Conservation (phyloP, 345 rosid genomes). For the Populus alba region DNA sequence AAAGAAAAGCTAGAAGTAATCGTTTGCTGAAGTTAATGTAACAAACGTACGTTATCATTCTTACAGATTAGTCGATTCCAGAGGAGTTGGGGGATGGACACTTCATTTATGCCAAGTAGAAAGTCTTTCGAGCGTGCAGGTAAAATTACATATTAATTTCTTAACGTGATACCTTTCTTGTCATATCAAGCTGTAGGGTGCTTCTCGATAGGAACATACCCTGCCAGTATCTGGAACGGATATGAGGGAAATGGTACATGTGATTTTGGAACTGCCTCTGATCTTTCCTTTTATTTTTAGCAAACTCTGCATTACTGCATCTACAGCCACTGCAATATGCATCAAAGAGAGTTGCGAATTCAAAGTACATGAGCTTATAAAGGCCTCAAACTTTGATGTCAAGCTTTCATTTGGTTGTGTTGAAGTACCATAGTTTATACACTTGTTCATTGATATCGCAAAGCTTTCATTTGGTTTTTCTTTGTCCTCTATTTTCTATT, state of each 20-base stretch:
- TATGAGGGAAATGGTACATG: background rate
- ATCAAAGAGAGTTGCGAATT: background rate
- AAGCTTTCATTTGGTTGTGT: background rate
- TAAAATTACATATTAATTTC: constrained; percentile 12
- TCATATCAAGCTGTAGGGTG: background rate
- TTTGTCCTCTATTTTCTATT: background rate
- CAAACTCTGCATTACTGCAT: background rate
- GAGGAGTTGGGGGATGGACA: constrained; percentile 95
- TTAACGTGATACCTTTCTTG: background rate
- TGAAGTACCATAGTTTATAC: background rate
- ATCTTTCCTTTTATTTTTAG: background rate
- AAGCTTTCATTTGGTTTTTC: background rate
- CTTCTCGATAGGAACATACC: too few species aligned
- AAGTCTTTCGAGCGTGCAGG: constrained; percentile 97
- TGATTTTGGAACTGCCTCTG: background rate
- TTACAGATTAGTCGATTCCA: constrained; percentile 71
- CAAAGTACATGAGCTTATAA: background rate
- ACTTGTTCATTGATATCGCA: background rate
- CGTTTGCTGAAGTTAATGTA: background rate
- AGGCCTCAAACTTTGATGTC: background rate
- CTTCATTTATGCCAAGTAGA: constrained; percentile 90
- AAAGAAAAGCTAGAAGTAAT: background rate
- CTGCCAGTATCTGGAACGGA: background rate
- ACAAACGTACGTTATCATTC: background rate
- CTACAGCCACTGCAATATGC: too few species aligned